Percentiles rank a stretch among this genome's conserved stretches.
Conservation (phyloP, 768 basidiomycete species). For the Termitomyces titanicus region DNA sequence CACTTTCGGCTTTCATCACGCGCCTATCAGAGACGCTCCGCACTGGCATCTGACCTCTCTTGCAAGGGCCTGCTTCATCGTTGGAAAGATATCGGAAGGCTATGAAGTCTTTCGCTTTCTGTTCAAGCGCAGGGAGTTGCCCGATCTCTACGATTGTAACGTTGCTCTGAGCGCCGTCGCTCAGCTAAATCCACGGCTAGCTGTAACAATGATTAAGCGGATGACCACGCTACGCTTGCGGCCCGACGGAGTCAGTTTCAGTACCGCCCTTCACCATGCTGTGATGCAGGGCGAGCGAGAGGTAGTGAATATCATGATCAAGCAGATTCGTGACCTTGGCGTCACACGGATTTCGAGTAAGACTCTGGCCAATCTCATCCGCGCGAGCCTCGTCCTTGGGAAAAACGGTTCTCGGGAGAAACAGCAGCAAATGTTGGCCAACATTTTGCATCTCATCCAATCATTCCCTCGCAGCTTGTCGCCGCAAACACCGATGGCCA, state of each 20-base stretch:
- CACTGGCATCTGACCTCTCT: constrained; percentile 56
- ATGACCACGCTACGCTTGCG: constrained; percentile 46
- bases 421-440: constrained; percentile 32
- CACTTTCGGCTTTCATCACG: constrained; percentile 38
- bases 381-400: constrained; percentile 29
- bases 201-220: constrained; percentile 41
- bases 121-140: constrained; percentile 44
- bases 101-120: constrained; percentile 44
- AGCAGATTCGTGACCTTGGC: constrained; percentile 32
- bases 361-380: constrained; percentile 47
- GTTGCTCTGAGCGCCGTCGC: constrained; percentile 56
- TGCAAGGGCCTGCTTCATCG: constrained; percentile 58
- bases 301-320: constrained; percentile 41
- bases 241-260: constrained; percentile 55
- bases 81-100: constrained; percentile 45
- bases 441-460: constrained; percentile 39
- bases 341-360: constrained; percentile 39
- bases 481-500: constrained; percentile 45
- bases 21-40: constrained; percentile 41
- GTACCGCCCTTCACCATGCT: constrained; percentile 61
- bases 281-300: constrained; percentile 37
- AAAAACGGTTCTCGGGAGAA: constrained; percentile 19
- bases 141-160: constrained; percentile 64
- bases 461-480: constrained; percentile 32
- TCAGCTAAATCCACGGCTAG: constrained; percentile 41